A percentile compares a stretch with the other conserved stretches of the same genome.
Evolutionary conservation across 2,329 filamentous ascomycete species (phyloP).

Genomic region (Aureobasidium namibiae): DNA sequence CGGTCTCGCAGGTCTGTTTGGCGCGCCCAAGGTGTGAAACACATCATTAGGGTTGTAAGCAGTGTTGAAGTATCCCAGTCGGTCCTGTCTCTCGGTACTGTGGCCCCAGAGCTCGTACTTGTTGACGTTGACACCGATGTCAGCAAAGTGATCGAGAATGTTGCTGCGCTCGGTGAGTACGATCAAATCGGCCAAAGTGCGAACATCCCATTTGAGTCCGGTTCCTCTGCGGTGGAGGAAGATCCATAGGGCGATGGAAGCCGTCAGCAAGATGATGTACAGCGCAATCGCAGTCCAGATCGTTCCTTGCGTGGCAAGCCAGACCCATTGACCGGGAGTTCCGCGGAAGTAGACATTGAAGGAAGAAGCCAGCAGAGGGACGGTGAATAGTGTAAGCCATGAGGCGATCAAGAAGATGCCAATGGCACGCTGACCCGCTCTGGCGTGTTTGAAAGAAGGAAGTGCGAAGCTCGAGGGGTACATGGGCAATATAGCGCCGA

Average conservation of each 20-base stretch:
- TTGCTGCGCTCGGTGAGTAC: conserved; percentile 74
- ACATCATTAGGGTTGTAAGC: conserved; percentile 55
- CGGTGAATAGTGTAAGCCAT: conserved; percentile 71
- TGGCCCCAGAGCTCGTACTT: conserved; percentile 48
- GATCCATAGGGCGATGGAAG: conserved; percentile 50
- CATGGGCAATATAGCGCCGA: conserved; percentile 57
- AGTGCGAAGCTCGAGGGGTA: conserved; percentile 58
- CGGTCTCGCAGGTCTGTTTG: conserved; percentile 42
- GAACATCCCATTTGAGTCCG: conserved; percentile 76
- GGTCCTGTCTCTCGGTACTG: conserved; percentile 52
- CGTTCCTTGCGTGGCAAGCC: conserved; percentile 69
- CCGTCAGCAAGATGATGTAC: conserved; percentile 59
- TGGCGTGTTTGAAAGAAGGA: conserved; percentile 59
- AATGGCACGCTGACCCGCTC: conserved; percentile 58
- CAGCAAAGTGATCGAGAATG: conserved; percentile 61
- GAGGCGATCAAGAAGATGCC: conserved; percentile 60
- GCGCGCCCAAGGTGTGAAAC: conserved; percentile 73
- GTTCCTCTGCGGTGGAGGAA: conserved; percentile 60
- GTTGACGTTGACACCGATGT: conserved; percentile 53
- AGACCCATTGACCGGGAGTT: conserved; percentile 57
- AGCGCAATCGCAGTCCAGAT: conserved; percentile 70
- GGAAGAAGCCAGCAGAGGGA: conserved; percentile 71
- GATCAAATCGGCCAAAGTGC: conserved; percentile 72
- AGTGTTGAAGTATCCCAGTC: conserved; percentile 80
- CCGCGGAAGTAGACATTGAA: conserved; percentile 59